Evolutionary conservation across 768 basidiomycete species (phyloP).

Genomic region (Rhodocollybia butyracea): DNA sequence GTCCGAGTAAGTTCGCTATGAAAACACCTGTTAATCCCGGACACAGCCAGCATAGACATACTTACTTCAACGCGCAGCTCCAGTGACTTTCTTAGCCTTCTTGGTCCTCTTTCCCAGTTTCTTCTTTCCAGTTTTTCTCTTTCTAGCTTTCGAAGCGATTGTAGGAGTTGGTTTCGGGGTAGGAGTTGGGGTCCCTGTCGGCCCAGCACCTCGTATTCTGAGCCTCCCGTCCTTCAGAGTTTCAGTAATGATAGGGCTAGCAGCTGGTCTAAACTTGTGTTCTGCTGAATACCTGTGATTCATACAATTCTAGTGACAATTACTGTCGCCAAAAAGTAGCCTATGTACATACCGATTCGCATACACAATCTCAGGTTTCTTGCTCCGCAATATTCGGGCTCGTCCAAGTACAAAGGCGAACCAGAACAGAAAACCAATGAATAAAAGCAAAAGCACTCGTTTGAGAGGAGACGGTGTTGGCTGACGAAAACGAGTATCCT

Average conservation of each 20-base stretch:
- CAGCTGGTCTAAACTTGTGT: slow-evolving; percentile 78
- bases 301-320: neutral
- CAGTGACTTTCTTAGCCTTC: slow-evolving; percentile 16
- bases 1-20: no score
- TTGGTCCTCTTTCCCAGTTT: slow-evolving; percentile 18
- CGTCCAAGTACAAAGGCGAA: slow-evolving; percentile 26
- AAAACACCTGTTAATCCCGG: no score
- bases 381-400: slow-evolving; percentile 8
- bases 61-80: slow-evolving; percentile 6
- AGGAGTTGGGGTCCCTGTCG: slow-evolving; percentile 27
- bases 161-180: slow-evolving; percentile 14
- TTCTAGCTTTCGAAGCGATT: slow-evolving; percentile 13
- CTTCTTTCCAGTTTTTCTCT: slow-evolving; percentile 17
- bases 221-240: slow-evolving; percentile 66
- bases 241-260: slow-evolving; percentile 81
- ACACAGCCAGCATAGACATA: neutral
- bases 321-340: neutral
- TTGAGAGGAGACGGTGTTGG: slow-evolving; percentile 36
- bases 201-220: slow-evolving; percentile 66
- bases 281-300: slow-evolving; percentile 73
- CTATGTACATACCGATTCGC: slow-evolving; percentile 54
- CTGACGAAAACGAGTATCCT: slow-evolving; percentile 32
- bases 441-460: slow-evolving; percentile 33
- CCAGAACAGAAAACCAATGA: slow-evolving; percentile 34
- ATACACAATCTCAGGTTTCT: slow-evolving; percentile 49